A percentile compares a stretch with the other conserved stretches of the same genome.
Evolutionary conservation across 441 rosid genomes (phyloP).

Genomic region (Manihot esculenta): DNA sequence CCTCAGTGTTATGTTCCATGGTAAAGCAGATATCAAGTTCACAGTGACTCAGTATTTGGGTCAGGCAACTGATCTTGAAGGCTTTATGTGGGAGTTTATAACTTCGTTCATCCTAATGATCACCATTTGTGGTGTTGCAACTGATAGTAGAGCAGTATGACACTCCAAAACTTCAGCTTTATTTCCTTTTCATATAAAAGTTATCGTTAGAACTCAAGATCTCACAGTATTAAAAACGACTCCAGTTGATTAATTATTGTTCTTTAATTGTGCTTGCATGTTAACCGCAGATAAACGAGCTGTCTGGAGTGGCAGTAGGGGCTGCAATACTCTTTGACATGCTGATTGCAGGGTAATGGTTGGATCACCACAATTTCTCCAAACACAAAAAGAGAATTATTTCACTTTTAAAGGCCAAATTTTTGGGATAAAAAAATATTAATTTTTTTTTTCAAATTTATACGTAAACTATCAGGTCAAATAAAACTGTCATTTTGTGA

Average conservation of each 20-base stretch:
- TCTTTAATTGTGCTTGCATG: too few species aligned
- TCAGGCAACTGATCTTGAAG: background rate
- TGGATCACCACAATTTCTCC: too few species aligned
- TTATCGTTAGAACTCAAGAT: too few species aligned
- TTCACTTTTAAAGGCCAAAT: too few species aligned
- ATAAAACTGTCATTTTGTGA: too few species aligned
- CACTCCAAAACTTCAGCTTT: background rate
- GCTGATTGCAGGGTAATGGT: slow-evolving; percentile 9
- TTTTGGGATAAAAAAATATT: too few species aligned
- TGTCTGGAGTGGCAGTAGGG: slow-evolving; percentile 14
- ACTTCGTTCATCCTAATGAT: slow-evolving; percentile 16
- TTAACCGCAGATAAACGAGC: slow-evolving; percentile 2
- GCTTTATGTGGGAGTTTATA: slow-evolving; percentile 5
- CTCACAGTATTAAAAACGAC: too few species aligned
- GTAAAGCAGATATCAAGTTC: background rate
- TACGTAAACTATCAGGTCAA: too few species aligned
- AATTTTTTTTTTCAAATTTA: too few species aligned
- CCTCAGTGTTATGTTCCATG: background rate
- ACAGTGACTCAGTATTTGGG: background rate
- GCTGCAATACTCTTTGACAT: background rate
- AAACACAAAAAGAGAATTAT: too few species aligned
- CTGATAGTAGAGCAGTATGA: slow-evolving; percentile 10
- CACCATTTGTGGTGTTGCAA: slow-evolving; percentile 15
- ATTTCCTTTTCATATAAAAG: too few species aligned
- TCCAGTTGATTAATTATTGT: too few species aligned